phyloP scores from a whole-genome alignment of 75 land plant species.

The Pinus albicaulis region DNA sequence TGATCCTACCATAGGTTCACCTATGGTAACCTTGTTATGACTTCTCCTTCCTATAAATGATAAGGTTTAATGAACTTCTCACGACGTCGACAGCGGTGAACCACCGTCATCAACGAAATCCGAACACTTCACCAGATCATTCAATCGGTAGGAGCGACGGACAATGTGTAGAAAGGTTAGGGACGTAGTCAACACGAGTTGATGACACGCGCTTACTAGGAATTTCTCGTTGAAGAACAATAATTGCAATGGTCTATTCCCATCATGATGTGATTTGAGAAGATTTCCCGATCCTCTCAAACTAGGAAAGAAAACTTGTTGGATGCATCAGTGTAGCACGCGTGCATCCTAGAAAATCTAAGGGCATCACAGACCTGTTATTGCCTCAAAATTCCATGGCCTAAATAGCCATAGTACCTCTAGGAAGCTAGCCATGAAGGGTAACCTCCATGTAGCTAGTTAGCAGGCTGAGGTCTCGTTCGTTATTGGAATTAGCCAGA shows the following conservation, averaged over 20 bases:
- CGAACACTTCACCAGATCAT: too few species aligned
- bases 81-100: too few species aligned
- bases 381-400: slow-evolving; percentile 81
- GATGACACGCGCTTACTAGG: slow-evolving; percentile 37
- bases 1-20: too few species aligned
- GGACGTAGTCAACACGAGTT: slow-evolving; percentile 29
- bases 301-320: slow-evolving; percentile 28
- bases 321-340: slow-evolving; percentile 53
- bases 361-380: slow-evolving; percentile 84
- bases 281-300: slow-evolving; percentile 29
- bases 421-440: slow-evolving; percentile 36
- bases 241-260: slow-evolving; percentile 41
- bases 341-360: slow-evolving; percentile 73
- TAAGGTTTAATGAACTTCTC: too few species aligned
- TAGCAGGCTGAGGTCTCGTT: slow-evolving; percentile 97
- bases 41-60: too few species aligned
- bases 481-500: slow-evolving; percentile 90
- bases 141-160: too few species aligned
- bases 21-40: too few species aligned
- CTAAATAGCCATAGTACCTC: slow-evolving; percentile 61
- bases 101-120: too few species aligned
- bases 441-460: slow-evolving; percentile 57
- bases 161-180: too few species aligned
- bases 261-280: slow-evolving; percentile 35
- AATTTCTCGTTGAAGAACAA: slow-evolving; percentile 42